Evolutionary conservation across 179 eudicot genomes (phyloP).

Genomic region (Silene coronaria): DNA sequence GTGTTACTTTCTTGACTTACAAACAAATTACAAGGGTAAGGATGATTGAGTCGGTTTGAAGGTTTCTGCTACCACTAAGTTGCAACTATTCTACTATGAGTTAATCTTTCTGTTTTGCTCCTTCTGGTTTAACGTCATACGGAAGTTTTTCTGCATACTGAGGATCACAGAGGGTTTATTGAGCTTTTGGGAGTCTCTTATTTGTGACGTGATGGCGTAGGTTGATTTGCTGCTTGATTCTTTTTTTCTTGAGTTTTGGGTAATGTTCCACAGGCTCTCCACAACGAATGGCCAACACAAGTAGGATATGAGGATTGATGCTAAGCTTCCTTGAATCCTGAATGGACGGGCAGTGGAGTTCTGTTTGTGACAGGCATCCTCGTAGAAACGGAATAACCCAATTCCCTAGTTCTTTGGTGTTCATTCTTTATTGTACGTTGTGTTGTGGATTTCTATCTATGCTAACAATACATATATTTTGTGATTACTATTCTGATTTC

Average conservation of each 20-base stretch:
- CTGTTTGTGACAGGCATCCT: too few species aligned
- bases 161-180: neutral
- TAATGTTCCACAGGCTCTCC: neutral
- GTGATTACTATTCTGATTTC: too few species aligned
- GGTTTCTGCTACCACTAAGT: neutral
- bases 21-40: neutral
- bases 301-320: neutral
- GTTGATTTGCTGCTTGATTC: conserved; percentile 3
- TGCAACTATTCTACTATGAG: neutral
- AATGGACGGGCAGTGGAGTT: too few species aligned
- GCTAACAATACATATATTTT: too few species aligned
- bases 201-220: neutral
- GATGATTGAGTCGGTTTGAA: neutral
- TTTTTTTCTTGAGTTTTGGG: neutral
- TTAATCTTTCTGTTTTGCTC: neutral
- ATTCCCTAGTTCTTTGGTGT: too few species aligned
- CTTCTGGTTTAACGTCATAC: neutral
- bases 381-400: too few species aligned
- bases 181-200: neutral
- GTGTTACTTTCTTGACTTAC: neutral
- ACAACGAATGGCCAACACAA: neutral
- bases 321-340: conserved; percentile 1
- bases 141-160: neutral
- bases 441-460: too few species aligned
- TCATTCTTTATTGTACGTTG: too few species aligned